phyloP scores from a whole-genome alignment of 2,329 filamentous ascomycete genomes.

The Epichloe gansuensis region DNA sequence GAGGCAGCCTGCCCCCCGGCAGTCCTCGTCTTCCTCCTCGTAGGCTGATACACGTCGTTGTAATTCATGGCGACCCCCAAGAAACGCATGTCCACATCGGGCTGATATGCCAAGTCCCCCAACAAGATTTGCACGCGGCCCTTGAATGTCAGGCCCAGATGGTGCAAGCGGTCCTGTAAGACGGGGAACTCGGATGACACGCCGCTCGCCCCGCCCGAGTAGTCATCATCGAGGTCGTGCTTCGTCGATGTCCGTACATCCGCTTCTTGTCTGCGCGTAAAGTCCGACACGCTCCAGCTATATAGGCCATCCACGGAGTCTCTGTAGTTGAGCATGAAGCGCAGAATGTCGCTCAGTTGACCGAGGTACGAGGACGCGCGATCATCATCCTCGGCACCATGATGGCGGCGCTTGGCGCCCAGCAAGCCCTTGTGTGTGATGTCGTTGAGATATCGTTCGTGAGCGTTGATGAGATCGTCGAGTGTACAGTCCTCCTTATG shows the following conservation, averaged over 20 bases:
- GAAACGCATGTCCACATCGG: slow-evolving; percentile 91
- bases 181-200: slow-evolving; percentile 57
- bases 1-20: slow-evolving; percentile 8
- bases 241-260: slow-evolving; percentile 59
- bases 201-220: slow-evolving; percentile 31
- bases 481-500: slow-evolving; percentile 78
- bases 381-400: slow-evolving; percentile 47
- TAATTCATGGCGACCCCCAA: slow-evolving; percentile 97
- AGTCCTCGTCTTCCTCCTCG: slow-evolving; percentile 46
- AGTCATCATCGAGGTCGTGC: slow-evolving; percentile 15
- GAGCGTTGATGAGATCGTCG: slow-evolving; percentile 87
- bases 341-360: slow-evolving; percentile 84
- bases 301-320: slow-evolving; percentile 91
- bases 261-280: slow-evolving; percentile 77
- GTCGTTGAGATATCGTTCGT: slow-evolving; percentile 78
- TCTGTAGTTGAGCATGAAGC: slow-evolving; percentile 86
- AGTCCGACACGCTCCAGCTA: slow-evolving; percentile 88
- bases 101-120: slow-evolving; percentile 83
- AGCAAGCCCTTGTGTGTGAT: slow-evolving; percentile 95
- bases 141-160: slow-evolving; percentile 64
- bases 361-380: slow-evolving; percentile 70
- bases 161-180: slow-evolving; percentile 58
- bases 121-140: slow-evolving; percentile 67
- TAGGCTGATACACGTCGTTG: slow-evolving; percentile 86
- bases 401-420: slow-evolving; percentile 47